Base-by-base conservation (phyloP, 805 yeast species). In the Saccharomycopsis sp. region DNA sequence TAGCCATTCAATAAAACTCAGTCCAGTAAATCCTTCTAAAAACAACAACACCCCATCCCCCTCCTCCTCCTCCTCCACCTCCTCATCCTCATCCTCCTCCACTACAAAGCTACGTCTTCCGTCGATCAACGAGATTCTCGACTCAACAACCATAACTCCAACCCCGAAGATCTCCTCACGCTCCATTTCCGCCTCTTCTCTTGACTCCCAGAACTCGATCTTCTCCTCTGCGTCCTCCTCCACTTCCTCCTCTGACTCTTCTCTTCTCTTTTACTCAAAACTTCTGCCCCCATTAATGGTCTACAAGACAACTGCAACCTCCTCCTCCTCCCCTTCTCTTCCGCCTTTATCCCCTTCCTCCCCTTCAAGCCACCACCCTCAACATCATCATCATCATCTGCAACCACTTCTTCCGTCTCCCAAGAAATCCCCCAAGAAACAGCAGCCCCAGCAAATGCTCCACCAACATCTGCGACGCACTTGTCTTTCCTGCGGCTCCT, bases 401-500 rank as follows among this genome's bases (percentile, higher is more conserved):
- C 12, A 9, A 25, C 10, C 9, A 25, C 9, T 8, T 30, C 36
- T 33, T 25, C 15, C 42, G n/a, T 38, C 47, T 7, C 50, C 53
- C 16, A 44, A 38, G 34, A 30, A 40, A 13, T 43, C 52, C 8
- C 51, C 53, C 4, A 42, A 46, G 34, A 30, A 25, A 4, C 18
- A 34, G 3, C 15, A 10, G 10, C 33, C 17, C 10, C 10, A 22
- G 22, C n/a, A 35, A 30, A 17, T 26, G 27, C 15, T 6, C 40
- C 13, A 46, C 37, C 46, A 33, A 27, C 50, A 30, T 42, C 41
- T 47, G 10, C 34, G 49, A 54, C 69, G 95, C 50, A 72, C 71
- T 39, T 89, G 98, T 57, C 77, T 89, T 21, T 85, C 96, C 4
- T 89, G 98, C 62, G 86, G 87, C 5, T 76, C 92, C 1, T 80